Evolutionary conservation across 495 filamentous ascomycete genomes (phyloP), one percentile per base, ranked within the genome.

Genomic region (Penicillium paradoxum): DNA sequence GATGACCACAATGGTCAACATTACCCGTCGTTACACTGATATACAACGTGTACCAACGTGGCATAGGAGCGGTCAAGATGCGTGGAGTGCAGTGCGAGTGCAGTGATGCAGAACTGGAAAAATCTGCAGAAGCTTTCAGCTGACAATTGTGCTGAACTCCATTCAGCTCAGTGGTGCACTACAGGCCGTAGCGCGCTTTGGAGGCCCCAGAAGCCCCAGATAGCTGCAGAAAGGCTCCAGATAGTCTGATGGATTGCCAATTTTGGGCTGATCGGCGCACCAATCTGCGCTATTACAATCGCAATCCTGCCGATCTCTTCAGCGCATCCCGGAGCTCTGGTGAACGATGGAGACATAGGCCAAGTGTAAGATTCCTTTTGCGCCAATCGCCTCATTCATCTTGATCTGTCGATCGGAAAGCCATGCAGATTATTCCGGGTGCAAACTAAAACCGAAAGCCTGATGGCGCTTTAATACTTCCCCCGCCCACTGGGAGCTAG

Each of bases 231-330:
- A 43, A 49, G 52, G 53, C 44, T 39, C 53, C 55, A 59, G 55
- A 59, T 53, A 53, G 45, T 34, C 39, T 46, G 52, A 45, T 37
- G 17, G 13, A 19, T 51, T 54, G 17, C 63, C 58, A 46, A 61
- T 64, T 53, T 29, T 8, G 15, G 50, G 19, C 19, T 25, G 63
- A 62, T 62, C 57, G 32, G 60, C 60, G 45, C 53, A 39, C 63
- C 48, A 59, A 59, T 66, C 63, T 64, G 63, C 61, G 49, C 63
- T 59, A 66, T 66, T 66, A 64, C 63, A n/a, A 66, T 61, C 53
- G 49, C 55, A 55, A 66, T 64, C 57, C 55, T 43, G 63, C 56
- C 53, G 63, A 66, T 64, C 63, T 56, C 48, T 37, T 53, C 56
- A 66, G 55, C 57, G 61, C 57, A 42, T 29, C 59, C 44, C 34